These are phyloP conservation scores for Zopfochytrium polystomum DNA, from an alignment of 371 early-diverging fungal species.

Conservation along the genomic window DNA sequence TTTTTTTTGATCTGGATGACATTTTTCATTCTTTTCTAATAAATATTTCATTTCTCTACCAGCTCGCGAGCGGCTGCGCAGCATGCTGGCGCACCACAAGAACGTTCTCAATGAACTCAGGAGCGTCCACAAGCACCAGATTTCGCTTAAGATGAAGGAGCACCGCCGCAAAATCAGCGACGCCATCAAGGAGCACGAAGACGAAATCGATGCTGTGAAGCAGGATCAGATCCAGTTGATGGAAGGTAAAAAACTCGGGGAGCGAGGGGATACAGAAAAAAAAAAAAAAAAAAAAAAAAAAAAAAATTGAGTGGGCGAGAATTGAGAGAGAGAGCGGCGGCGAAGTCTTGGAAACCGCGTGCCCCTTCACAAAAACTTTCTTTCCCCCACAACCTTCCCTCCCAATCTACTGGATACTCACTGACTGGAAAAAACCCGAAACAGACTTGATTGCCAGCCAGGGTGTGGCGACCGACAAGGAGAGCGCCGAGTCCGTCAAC, in stretches of 20 bases:
- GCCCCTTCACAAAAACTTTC: neutral
- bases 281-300: neutral
- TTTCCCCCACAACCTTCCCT: neutral
- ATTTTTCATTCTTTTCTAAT: neutral
- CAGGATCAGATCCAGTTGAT: conserved; percentile 31
- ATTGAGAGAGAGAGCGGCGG: too few relatives aligned
- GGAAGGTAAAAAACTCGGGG: too few relatives aligned
- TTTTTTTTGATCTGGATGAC: neutral
- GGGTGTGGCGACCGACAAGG: conserved; percentile 27
- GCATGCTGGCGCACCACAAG: conserved; percentile 24
- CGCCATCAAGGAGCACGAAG: conserved; percentile 35
- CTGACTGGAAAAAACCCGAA: too few relatives aligned
- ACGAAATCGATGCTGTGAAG: conserved; percentile 34
- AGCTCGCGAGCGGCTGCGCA: conserved; percentile 19
- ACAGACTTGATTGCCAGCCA: conserved; percentile 11
- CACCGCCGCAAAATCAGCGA: conserved; percentile 34
- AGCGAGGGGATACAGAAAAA: too few relatives aligned
- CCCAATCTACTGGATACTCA: conserved; percentile 23
- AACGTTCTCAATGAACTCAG: conserved; percentile 27
- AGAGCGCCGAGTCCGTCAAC: conserved; percentile 26
- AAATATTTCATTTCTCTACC: neutral
- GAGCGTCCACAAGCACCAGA: conserved; percentile 20
- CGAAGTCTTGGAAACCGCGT: neutral
- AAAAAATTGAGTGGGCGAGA: neutral
- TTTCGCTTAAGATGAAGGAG: conserved; percentile 28